A percentile compares a stretch with the other conserved stretches of the same genome.
These are phyloP conservation scores for Halophytophthora polymorphica DNA, from an alignment of 352 stramenopile genomes.

Conservation along the genomic window DNA sequence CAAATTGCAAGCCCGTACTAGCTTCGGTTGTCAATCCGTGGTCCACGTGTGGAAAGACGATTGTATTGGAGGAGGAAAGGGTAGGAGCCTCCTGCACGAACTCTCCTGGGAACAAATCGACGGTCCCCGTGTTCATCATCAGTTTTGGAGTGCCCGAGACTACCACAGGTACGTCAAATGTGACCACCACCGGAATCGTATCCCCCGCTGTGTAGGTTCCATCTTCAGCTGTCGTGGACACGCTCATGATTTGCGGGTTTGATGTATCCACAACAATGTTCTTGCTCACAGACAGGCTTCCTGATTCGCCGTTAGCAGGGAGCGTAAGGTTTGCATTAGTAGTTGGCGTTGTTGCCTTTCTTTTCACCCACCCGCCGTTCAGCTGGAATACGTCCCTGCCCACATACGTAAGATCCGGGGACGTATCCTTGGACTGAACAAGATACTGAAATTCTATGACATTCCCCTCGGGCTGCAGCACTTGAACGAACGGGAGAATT, in stretches of 20 bases:
- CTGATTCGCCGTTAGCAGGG: conserved; percentile 46
- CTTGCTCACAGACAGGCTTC: conserved; percentile 63
- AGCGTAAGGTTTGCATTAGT: conserved; percentile 50
- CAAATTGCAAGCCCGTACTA: conserved; percentile 52
- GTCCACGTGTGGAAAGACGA: conserved; percentile 50
- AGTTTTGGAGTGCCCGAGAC: conserved; percentile 49
- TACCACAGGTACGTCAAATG: conserved; percentile 56
- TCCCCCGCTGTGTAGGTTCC: conserved; percentile 66
- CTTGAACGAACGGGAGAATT: conserved; percentile 50
- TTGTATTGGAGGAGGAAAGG: conserved; percentile 19
- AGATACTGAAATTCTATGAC: conserved; percentile 72
- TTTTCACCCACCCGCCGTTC: conserved; percentile 55
- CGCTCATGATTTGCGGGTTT: conserved; percentile 36
- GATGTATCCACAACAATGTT: conserved; percentile 76
- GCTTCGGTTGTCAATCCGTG: conserved; percentile 37
- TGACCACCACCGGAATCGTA: conserved; percentile 47
- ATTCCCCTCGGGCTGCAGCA: conserved; percentile 29
- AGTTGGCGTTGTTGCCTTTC: conserved; percentile 41
- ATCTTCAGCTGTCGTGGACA: conserved; percentile 29
- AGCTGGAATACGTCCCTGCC: conserved; percentile 45
- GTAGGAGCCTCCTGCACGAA: conserved; percentile 43
- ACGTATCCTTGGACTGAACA: conserved; percentile 67
- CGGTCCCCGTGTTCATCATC: conserved; percentile 40
- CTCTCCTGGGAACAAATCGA: conserved; percentile 53
- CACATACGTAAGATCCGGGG: conserved; percentile 63